A percentile compares a stretch with the other conserved stretches of the same genome.
Evolutionary conservation across 495 filamentous ascomycete genomes (phyloP).

Genomic region (Tuber magnatum): DNA sequence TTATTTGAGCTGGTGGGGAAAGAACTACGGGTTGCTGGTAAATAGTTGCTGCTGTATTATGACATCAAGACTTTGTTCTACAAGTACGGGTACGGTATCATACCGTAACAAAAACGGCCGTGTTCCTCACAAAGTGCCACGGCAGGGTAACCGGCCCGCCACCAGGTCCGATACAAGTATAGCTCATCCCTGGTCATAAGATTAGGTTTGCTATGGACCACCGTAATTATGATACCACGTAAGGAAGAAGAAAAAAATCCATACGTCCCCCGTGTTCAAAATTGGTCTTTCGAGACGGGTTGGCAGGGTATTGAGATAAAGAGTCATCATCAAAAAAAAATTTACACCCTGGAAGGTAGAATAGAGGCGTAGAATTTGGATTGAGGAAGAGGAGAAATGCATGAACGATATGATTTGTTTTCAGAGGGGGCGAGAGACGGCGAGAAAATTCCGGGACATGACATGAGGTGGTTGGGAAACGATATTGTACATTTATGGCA

Average conservation of each 20-base stretch:
- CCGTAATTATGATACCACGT: not conserved
- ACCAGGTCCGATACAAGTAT: no score
- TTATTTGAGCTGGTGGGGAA: not conserved
- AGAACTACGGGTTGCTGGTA: not conserved
- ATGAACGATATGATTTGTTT: not conserved
- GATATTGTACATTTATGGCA: constrained; percentile 15
- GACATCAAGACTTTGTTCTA: not conserved
- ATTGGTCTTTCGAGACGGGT: not conserved
- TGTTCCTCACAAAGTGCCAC: not conserved
- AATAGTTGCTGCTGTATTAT: not conserved
- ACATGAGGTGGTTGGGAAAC: not conserved
- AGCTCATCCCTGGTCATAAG: not conserved
- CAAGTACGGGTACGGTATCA: no score
- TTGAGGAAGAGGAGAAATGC: not conserved
- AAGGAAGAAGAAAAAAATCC: not conserved
- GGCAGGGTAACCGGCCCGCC: not conserved
- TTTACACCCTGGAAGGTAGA: not conserved
- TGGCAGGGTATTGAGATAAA: constrained; percentile 14
- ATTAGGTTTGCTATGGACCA: not conserved
- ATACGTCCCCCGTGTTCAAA: not conserved
- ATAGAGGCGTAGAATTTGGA: not conserved
- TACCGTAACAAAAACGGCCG: not conserved
- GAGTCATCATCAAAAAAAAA: not conserved
- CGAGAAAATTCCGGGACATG: not conserved
- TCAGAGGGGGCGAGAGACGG: not conserved